Conservation (phyloP, 164 flowering plant genomes). For the Paratinospora sagittata region DNA sequence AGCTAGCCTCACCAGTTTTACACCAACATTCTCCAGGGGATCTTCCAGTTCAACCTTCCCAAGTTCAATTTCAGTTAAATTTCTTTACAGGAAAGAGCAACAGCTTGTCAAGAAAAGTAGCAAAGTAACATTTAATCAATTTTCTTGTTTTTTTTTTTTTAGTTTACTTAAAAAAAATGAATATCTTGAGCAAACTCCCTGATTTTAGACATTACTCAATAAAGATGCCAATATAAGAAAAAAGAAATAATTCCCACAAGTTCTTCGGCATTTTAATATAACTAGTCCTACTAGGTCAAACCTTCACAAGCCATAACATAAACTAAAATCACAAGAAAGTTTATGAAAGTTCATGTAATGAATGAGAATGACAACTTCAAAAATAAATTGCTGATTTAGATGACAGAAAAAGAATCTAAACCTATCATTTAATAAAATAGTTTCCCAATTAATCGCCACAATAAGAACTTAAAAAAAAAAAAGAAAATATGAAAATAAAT, state of each 20-base stretch:
- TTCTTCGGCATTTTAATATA: not conserved
- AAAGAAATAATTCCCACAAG: not conserved
- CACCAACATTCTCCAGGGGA: conserved; percentile 86
- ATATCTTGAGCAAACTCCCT: not conserved
- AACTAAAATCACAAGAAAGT: not conserved
- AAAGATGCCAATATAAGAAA: too few species aligned
- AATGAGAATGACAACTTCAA: not conserved
- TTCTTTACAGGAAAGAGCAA: not conserved
- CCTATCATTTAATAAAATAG: not conserved
- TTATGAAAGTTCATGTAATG: not conserved
- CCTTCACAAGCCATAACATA: not conserved
- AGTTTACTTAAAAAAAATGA: not conserved
- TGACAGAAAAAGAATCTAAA: not conserved
- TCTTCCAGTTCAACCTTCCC: conserved; percentile 77
- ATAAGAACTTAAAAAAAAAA: not conserved
- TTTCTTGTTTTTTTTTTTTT: not conserved
- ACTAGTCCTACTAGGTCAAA: not conserved
- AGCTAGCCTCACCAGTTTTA: conserved; percentile 80
- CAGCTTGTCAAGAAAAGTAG: not conserved
- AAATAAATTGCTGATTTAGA: not conserved
- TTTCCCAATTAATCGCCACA: not conserved
- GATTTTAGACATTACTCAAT: too few species aligned
- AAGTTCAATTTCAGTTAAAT: conserved; percentile 1
- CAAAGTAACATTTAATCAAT: not conserved
- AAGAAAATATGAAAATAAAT: not conserved